Conservation (phyloP, 192 early-diverging fungal species). For the Gonapodya sp. region DNA sequence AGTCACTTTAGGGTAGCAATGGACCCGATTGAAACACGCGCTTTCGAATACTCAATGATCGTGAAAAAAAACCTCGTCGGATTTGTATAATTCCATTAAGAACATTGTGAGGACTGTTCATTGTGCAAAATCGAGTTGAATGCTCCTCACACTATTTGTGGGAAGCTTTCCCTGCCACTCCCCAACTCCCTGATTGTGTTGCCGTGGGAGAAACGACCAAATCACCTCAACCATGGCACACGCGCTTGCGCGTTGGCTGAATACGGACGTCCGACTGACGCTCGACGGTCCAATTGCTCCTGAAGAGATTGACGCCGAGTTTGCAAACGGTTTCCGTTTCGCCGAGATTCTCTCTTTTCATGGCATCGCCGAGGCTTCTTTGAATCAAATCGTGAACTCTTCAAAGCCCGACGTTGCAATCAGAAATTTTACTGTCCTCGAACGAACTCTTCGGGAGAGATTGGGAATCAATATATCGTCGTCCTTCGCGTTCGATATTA, state of each 20-base stretch:
- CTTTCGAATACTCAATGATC: no score
- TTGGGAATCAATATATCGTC: slow-evolving; percentile 30
- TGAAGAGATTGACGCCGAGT: slow-evolving; percentile 21
- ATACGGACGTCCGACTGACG: slow-evolving; percentile 20
- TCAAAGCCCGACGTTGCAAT: slow-evolving; percentile 25
- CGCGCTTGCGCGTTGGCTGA: slow-evolving; percentile 30
- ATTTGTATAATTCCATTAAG: no score
- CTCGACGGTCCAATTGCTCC: slow-evolving; percentile 16
- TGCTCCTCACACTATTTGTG: no score
- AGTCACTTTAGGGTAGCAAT: no score
- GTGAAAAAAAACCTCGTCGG: no score
- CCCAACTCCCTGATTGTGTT: no score
- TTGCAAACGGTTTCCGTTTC: slow-evolving; percentile 26
- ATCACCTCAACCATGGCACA: no score
- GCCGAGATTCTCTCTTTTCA: slow-evolving; percentile 24
- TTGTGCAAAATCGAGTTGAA: no score
- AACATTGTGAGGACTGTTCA: no score
- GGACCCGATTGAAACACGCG: no score
- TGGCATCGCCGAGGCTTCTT: slow-evolving; percentile 12
- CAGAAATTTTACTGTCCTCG: slow-evolving; percentile 33
- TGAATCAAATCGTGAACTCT: not conserved
- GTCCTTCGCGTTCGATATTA: slow-evolving; percentile 28
- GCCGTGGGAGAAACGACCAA: no score
- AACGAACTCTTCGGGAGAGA: slow-evolving; percentile 28
- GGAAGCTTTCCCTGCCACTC: no score